A percentile compares a stretch with the other conserved stretches of the same genome.
phyloP scores from a whole-genome alignment of 2,329 filamentous ascomycete genomes.

The Phaeosphaeriaceae sp. region DNA sequence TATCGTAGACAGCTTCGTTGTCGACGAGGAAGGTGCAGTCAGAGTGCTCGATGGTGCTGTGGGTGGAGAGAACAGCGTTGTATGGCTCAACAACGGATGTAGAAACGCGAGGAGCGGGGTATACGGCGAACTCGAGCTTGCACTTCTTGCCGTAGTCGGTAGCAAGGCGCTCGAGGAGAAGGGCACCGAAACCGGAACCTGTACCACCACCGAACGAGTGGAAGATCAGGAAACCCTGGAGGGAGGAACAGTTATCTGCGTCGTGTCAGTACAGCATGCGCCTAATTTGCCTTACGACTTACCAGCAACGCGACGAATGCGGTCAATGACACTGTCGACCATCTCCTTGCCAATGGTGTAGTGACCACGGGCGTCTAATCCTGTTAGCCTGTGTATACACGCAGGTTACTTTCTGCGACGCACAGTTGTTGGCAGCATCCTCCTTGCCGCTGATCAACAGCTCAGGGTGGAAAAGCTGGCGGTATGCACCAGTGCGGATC shows the following conservation, averaged over 20 bases:
- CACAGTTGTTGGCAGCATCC: conserved; percentile 79
- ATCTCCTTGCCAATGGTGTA: conserved; percentile 81
- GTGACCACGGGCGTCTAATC: conserved; percentile 72
- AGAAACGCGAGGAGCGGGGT: conserved; percentile 74
- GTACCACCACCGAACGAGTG: conserved; percentile 78
- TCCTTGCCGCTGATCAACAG: conserved; percentile 77
- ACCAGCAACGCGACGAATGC: conserved; percentile 74
- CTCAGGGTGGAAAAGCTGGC: conserved; percentile 76
- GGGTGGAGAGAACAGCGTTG: conserved; percentile 76
- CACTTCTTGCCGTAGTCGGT: conserved; percentile 79
- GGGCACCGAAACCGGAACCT: conserved; percentile 75
- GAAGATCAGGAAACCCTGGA: conserved; percentile 78
- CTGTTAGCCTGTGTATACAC: conserved; percentile 23
- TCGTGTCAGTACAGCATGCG: conserved; percentile 20
- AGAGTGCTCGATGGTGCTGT: conserved; percentile 80
- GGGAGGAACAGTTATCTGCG: conserved; percentile 74
- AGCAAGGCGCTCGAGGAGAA: conserved; percentile 75
- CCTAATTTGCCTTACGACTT: conserved; percentile 32
- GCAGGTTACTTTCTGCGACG: conserved; percentile 16
- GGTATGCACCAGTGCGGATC: conserved; percentile 73
- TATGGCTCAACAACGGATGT: conserved; percentile 77
- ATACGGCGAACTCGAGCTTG: conserved; percentile 78
- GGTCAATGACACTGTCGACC: conserved; percentile 74
- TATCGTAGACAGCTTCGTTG: conserved; percentile 79
- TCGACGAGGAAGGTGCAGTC: conserved; percentile 81